Conservation (phyloP, 768 basidiomycete genomes). For the Kwoniella dendrophila region DNA sequence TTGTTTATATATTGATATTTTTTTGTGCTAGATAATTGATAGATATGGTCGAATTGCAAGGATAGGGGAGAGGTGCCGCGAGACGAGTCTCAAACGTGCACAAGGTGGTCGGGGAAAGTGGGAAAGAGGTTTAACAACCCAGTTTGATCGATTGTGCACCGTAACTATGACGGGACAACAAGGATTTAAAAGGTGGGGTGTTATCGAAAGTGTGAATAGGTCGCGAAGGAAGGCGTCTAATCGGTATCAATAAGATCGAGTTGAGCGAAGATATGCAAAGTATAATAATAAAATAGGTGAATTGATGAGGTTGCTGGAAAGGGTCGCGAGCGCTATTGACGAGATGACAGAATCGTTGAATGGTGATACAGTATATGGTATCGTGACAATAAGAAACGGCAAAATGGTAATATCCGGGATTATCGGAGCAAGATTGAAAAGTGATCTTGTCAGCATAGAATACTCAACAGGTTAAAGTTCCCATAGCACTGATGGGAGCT, state of each 20-base stretch:
- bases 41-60: neutral
- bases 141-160: constrained; percentile 11
- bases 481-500: too few relatives aligned
- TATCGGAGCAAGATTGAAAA: constrained; percentile 2
- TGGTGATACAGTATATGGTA: neutral
- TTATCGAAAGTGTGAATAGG: constrained; percentile 2
- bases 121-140: constrained; percentile 24
- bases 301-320: constrained; percentile 44
- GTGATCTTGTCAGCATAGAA: neutral
- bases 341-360: neutral
- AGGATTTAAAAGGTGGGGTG: too few relatives aligned
- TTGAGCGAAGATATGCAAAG: neutral
- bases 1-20: neutral
- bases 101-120: constrained; percentile 48
- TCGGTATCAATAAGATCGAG: constrained; percentile 29
- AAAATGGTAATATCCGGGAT: neutral
- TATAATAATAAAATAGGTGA: constrained; percentile 8
- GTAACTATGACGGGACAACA: neutral
- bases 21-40: neutral
- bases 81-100: constrained; percentile 56
- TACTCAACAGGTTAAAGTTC: neutral
- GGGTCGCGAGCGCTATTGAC: constrained; percentile 55
- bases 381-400: neutral
- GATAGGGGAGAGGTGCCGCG: constrained; percentile 48
- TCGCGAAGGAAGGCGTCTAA: constrained; percentile 16